Evolutionary conservation across 306 rosid genomes (phyloP), one percentile per base, ranked within the genome.

Genomic region (Prunus mume): DNA sequence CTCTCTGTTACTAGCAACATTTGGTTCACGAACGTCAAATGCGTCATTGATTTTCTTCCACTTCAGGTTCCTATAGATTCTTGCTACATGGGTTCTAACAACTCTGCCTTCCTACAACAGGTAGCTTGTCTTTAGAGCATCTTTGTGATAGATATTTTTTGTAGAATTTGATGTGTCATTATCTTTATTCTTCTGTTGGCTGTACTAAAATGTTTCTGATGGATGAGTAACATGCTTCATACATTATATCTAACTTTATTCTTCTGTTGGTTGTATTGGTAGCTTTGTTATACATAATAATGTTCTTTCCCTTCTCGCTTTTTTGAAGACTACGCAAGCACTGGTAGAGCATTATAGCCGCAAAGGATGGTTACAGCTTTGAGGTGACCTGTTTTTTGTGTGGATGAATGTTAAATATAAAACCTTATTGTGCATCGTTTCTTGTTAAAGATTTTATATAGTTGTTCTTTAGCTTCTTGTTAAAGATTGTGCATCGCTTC

Each of bases 61-160:
- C 27, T 79, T 83, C 88, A 95, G 99, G 97, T 95, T 83, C 97
- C 97, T 57, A 87, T 92, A 78, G 99, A 95, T 80, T 90, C 97
- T 54, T 95, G 99, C 78, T 90, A 84, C 76, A 85, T 95, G 65
- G 98, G 93, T 52, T 77, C 89, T 3, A 86, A 76, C 81, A 95
- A 95, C 83, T 95, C 98, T 72, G 93, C 97, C 68, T 95, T 95
- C 85, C 93, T 95, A 76, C 97, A 95, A 88, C 98, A 95, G 98
- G 97, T 95, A 86, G 43, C 38, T 57, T 54, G 70, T 51, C 81
- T 83, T 56, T 79, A 25, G 9, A 43, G 24, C 27, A 22, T 19
- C 5, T 50, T 24, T 58, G 22, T 79, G 64, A 64, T 80, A 71
- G 14, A 52, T 82, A 65, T 54, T 68, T 84, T 25, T 76, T 80